Conservation (phyloP, 805 yeast genomes). For the Myxozyma melibiosi region DNA sequence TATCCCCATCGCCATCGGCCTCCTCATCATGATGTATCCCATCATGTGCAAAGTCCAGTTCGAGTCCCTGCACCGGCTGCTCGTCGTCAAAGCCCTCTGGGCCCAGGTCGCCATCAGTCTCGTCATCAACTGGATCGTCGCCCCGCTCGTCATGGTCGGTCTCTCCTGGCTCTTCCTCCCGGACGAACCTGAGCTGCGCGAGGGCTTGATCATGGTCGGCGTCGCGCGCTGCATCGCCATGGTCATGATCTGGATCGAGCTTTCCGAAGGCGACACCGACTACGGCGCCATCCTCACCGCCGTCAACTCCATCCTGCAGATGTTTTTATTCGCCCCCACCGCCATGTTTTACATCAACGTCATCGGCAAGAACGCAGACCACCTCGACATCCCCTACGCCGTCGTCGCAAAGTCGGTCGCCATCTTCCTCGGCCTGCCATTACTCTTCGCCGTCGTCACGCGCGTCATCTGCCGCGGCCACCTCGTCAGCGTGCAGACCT, state of each 20-base stretch:
- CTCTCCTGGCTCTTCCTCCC: constrained; percentile 56
- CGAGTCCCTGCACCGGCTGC: constrained; percentile 47
- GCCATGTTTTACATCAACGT: constrained; percentile 52
- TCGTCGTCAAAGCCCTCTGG: constrained; percentile 36
- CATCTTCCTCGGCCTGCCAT: constrained; percentile 57
- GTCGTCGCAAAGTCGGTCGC: constrained; percentile 54
- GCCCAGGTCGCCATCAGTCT: constrained; percentile 47
- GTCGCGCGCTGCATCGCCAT: constrained; percentile 63
- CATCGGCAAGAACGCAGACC: constrained; percentile 40
- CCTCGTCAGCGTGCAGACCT: constrained; percentile 34
- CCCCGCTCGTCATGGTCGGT: constrained; percentile 60
- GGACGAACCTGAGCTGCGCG: constrained; percentile 52
- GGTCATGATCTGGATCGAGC: constrained; percentile 59
- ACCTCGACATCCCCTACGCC: constrained; percentile 40
- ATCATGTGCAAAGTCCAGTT: constrained; percentile 58
- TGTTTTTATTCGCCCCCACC: constrained; percentile 56
- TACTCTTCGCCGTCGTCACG: constrained; percentile 50
- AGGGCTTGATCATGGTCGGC: constrained; percentile 62
- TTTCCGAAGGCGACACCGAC: constrained; percentile 55
- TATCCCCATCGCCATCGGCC: constrained; percentile 47
- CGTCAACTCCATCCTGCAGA: constrained; percentile 54
- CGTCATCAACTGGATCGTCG: constrained; percentile 56
- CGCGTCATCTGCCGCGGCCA: constrained; percentile 45
- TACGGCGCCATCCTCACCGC: constrained; percentile 58
- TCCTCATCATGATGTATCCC: constrained; percentile 60